Evolutionary conservation across 2,329 filamentous ascomycete species (phyloP), one percentile per base, ranked within the genome.

Genomic region (Chaetomium globosum): DNA sequence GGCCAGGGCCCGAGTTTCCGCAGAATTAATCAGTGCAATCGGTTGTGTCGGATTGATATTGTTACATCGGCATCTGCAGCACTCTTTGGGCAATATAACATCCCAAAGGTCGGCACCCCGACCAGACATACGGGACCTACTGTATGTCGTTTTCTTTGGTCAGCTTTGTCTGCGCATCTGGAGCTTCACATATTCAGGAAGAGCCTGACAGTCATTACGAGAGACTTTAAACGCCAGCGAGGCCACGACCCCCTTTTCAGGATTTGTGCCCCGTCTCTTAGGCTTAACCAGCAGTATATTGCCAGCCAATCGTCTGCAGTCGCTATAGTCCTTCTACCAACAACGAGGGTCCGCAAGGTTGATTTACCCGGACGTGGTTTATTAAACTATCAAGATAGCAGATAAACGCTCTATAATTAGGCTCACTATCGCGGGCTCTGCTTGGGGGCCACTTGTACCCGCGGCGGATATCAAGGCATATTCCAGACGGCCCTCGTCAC

Each of bases 301-400:
- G 56, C 52, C 51, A 26, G 51, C 62, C 62, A 64, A 64, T 60
- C 55, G 62, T 28, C 8, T 16, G 10, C 26, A 16, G 12, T 13
- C 26, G 21, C 30, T 21, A 51, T 21, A 51, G 3, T 1, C 3
- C 21, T 52, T 23, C 13, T 48, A 52, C 63, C 54, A 60, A 23
- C 30, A 30, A 59, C 26, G 5, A 28, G 28, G 28, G 26, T 4
- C 43, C 23, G 36, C 61, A 43, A 33, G 12, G 6, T 12, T 48
- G 30, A 66, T 66, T 65, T 66, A 66, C 55, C 64, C 64, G 64
- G 60, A 10, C 51, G 31, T 31, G 8, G 43, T 57, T 63, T 49
- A 63, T 66, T 63, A 60, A 60, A 33, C 13, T 33, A 9, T 53
- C 46, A n/a, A 52, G 30, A 21, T 13, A n/a, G 8, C 13, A 51